Conservation (phyloP, 495 filamentous ascomycete genomes). For the Mycothermus thermophilus region DNA sequence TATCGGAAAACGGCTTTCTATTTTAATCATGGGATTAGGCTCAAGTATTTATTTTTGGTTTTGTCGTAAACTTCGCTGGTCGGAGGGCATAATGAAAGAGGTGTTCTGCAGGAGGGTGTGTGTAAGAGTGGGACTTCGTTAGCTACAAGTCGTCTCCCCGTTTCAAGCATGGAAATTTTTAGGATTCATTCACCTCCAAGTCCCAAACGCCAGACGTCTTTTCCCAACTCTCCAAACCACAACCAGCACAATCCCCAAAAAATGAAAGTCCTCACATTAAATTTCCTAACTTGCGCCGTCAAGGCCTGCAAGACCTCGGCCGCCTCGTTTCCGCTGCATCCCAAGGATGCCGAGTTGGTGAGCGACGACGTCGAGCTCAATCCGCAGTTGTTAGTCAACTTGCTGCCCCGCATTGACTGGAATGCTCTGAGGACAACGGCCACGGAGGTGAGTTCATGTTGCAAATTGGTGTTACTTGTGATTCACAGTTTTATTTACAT, state of each 20-base stretch:
- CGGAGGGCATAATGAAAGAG: neutral
- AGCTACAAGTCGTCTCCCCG: constrained; percentile 12
- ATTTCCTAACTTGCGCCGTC: constrained; percentile 93
- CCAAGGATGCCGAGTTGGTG: constrained; percentile 77
- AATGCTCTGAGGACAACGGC: constrained; percentile 55
- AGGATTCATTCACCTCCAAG: no score
- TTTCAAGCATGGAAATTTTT: constrained; percentile 10
- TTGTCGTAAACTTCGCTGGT: no score
- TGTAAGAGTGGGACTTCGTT: neutral
- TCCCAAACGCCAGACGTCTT: no score
- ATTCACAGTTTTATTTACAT: neutral
- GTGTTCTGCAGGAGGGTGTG: neutral
- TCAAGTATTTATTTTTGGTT: no score
- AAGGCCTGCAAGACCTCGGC: constrained; percentile 75
- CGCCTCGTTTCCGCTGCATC: constrained; percentile 76
- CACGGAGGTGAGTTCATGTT: constrained; percentile 54
- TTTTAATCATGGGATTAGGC: no score
- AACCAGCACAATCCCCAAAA: no score
- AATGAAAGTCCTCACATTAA: constrained; percentile 95
- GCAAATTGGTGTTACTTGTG: constrained; percentile 1
- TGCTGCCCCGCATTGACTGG: constrained; percentile 85
- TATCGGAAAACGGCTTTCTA: no score
- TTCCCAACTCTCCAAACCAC: neutral
- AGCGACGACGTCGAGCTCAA: constrained; percentile 69
- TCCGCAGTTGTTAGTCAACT: constrained; percentile 60